Evolutionary conservation across 1,284 basidiomycete species (phyloP).

Genomic region (Microbotryomycetes sp.): DNA sequence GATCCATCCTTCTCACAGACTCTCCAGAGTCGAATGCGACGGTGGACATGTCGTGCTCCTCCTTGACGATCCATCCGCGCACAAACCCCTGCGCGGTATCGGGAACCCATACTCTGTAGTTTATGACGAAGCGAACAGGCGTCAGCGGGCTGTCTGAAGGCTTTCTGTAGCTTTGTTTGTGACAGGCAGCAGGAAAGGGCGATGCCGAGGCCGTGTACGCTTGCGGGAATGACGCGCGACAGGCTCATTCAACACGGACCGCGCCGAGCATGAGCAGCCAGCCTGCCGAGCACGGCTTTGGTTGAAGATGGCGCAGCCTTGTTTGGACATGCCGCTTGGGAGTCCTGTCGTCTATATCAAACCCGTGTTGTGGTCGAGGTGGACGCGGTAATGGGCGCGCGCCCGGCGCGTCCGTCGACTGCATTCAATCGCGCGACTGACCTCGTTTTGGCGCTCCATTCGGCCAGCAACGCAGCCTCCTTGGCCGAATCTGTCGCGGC

Average conservation of each 20-base stretch:
- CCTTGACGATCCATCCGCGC: slow-evolving; percentile 78
- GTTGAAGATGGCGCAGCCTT: too few relatives aligned
- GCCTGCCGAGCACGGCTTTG: too few relatives aligned
- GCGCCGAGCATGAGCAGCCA: background rate
- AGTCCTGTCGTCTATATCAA: background rate
- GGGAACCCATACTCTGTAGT: slow-evolving; percentile 69
- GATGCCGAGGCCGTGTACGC: background rate
- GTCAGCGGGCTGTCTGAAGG: background rate
- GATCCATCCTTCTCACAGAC: slow-evolving; percentile 50
- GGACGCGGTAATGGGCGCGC: background rate
- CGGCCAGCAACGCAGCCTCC: slow-evolving; percentile 15
- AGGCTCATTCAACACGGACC: slow-evolving; percentile 12
- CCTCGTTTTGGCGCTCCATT: slow-evolving; percentile 27
- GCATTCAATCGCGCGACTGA: background rate
- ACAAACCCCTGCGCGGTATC: slow-evolving; percentile 83
- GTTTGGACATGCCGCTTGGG: background rate
- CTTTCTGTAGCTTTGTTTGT: background rate
- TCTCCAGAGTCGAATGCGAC: slow-evolving; percentile 72
- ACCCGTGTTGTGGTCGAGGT: background rate
- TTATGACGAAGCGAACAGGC: background rate
- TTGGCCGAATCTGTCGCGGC: background rate
- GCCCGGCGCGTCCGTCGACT: background rate
- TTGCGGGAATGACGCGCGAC: background rate
- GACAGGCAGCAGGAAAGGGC: background rate
- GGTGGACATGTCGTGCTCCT: slow-evolving; percentile 61